Percentiles rank a stretch among this genome's conserved stretches.
phyloP scores from a whole-genome alignment of 73 alveolate species.

The Strombidium stylifer region DNA sequence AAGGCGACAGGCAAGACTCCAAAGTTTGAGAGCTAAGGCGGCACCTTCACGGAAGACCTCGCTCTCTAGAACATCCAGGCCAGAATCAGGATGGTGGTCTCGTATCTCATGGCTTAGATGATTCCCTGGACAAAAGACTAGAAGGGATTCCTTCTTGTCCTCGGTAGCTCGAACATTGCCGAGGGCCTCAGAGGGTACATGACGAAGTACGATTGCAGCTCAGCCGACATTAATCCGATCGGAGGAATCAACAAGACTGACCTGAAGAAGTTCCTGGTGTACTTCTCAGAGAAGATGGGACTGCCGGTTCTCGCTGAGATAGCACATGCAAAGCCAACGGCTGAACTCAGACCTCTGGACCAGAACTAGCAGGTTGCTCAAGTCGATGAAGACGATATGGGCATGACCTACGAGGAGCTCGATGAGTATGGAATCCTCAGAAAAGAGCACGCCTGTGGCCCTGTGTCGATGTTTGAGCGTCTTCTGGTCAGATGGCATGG shows the following conservation, averaged over 20 bases:
- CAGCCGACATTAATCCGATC: conserved; percentile 94
- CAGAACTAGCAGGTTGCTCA: conserved; percentile 51
- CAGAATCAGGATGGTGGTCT: conserved; percentile 85
- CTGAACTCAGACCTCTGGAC: conserved; percentile 79
- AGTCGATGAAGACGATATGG: conserved; percentile 93
- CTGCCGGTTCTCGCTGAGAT: conserved; percentile 36
- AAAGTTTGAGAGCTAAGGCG: conserved; percentile 65
- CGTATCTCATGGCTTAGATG: conserved; percentile 87
- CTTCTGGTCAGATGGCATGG: conserved; percentile 78
- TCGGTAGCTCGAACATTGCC: conserved; percentile 86
- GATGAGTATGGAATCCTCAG: conserved; percentile 75
- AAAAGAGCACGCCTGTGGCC: conserved; percentile 83
- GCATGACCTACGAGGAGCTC: conserved; percentile 87
- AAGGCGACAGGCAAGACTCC: conserved; percentile 66
- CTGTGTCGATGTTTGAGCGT: conserved; percentile 81
- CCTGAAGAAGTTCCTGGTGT: conserved; percentile 59
- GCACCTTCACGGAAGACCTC: conserved; percentile 71
- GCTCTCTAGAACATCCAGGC: conserved; percentile 95
- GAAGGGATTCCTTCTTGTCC: conserved; percentile 59
- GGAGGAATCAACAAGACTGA: conserved; percentile 89
- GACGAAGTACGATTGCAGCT: conserved; percentile 94
- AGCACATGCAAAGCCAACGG: conserved; percentile 80
- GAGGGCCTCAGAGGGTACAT: conserved; percentile 95
- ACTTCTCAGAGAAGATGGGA: conserved; percentile 30
- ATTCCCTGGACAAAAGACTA: conserved; percentile 84